Conservation (phyloP, 208 protist genomes). For the Acanthamoeba triangularis region DNA sequence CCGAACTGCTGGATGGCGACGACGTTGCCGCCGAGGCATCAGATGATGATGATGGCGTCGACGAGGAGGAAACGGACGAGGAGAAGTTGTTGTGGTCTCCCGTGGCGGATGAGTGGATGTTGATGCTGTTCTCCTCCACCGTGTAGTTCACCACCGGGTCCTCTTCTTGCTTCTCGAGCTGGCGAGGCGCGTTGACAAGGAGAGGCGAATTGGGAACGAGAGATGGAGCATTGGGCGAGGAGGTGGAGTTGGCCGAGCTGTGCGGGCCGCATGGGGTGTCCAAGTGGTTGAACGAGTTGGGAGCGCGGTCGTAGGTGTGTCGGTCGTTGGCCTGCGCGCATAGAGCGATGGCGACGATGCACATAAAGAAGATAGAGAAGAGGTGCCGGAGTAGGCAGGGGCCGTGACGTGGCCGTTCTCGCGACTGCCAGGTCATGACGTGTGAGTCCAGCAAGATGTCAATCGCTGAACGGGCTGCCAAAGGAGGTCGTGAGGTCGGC, state of each 20-base stretch:
- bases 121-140: not conserved
- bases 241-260: not conserved
- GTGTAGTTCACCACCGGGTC: not conserved
- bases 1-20: not conserved
- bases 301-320: too few relatives aligned
- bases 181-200: too few relatives aligned
- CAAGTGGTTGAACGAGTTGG: too few relatives aligned
- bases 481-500: too few relatives aligned
- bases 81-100: not conserved
- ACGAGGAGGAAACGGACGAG: not conserved
- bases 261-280: not conserved
- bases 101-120: not conserved
- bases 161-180: not conserved
- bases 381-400: not conserved
- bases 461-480: too few relatives aligned
- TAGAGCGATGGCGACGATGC: not conserved
- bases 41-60: not conserved
- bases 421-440: not conserved
- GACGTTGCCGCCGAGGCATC: not conserved
- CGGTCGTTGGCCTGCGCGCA: too few relatives aligned
- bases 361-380: not conserved
- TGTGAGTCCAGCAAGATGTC: too few relatives aligned
- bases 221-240: too few relatives aligned
- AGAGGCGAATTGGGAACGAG: not conserved
- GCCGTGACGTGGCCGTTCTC: not conserved